A percentile compares a stretch with the other conserved stretches of the same genome.
Conservation (phyloP, 2,329 filamentous ascomycete species). For the Aspergillus sp. region DNA sequence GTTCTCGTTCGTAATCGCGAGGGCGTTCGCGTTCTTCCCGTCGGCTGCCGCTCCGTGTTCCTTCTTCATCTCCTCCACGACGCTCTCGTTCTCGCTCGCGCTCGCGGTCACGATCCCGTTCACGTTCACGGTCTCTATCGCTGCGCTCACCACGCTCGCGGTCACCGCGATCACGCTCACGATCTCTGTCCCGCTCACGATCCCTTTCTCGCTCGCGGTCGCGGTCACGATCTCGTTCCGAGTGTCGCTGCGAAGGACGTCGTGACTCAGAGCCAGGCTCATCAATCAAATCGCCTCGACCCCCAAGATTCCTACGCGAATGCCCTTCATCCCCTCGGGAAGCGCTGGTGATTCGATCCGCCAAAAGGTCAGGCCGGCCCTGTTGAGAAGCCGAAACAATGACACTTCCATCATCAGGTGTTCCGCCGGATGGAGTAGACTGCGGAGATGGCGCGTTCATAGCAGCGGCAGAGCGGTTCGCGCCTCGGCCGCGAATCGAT, state of each 20-base stretch:
- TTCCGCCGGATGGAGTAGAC: conserved; percentile 21
- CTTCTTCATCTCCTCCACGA: conserved; percentile 23
- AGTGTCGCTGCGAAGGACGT: conserved; percentile 25
- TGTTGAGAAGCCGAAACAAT: conserved; percentile 10
- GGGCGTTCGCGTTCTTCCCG: conserved; percentile 34
- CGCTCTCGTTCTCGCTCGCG: conserved; percentile 22
- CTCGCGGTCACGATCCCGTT: conserved; percentile 16
- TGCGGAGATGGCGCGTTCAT: conserved; percentile 27
- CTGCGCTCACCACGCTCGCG: conserved; percentile 18
- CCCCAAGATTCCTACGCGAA: conserved; percentile 13
- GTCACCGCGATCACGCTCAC: conserved; percentile 19
- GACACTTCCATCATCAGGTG: conserved; percentile 17
- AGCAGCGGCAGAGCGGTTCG: conserved; percentile 25
- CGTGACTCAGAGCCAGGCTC: conserved; percentile 28
- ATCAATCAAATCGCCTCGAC: conserved; percentile 29
- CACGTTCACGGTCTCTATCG: conserved; percentile 15
- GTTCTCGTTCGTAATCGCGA: conserved; percentile 27
- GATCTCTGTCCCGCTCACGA: conserved; percentile 18
- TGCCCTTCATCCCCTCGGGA: conserved; percentile 19
- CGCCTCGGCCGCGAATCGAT: conserved; percentile 35
- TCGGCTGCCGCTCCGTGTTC: conserved; percentile 19
- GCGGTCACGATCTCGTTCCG: conserved; percentile 23
- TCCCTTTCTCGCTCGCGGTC: conserved; percentile 23
- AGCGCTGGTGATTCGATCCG: conserved; percentile 10
- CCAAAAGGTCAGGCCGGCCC: conserved; percentile 29